These are phyloP conservation scores for Fagus sylvatica DNA, from an alignment of 306 rosid species.

Conservation along the genomic window DNA sequence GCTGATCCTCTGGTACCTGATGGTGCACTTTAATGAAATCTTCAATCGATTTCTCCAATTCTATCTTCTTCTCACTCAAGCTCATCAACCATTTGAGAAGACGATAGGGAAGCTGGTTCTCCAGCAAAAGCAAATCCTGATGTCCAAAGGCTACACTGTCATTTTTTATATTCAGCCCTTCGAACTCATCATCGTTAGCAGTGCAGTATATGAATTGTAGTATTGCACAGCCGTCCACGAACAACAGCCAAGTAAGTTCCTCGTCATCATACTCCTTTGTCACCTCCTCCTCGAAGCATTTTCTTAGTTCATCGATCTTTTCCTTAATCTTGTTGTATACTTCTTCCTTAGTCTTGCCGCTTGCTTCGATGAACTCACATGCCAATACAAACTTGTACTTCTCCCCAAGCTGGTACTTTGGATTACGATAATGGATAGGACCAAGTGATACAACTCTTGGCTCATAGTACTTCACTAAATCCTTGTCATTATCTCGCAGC, in stretches of 20 bases:
- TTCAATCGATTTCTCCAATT: neutral
- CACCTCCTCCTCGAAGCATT: slow-evolving; percentile 3
- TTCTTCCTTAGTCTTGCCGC: neutral
- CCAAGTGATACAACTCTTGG: slow-evolving; percentile 18
- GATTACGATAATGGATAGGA: neutral
- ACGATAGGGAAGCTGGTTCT: too few relatives aligned
- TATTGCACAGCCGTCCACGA: too few relatives aligned
- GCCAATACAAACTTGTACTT: neutral
- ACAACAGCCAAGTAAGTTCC: too few relatives aligned
- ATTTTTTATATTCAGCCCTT: too few relatives aligned
- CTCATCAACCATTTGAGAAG: slow-evolving; percentile 14
- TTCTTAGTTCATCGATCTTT: neutral
- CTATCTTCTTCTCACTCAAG: neutral
- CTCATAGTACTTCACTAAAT: neutral
- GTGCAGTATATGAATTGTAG: too few relatives aligned
- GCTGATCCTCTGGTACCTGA: too few relatives aligned
- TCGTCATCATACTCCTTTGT: neutral
- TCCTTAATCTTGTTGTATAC: neutral
- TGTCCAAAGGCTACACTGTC: too few relatives aligned
- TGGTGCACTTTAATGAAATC: neutral
- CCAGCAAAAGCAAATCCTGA: too few relatives aligned
- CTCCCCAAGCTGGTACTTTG: too few relatives aligned
- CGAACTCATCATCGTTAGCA: too few relatives aligned
- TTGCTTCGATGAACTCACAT: neutral
- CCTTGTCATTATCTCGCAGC: neutral